Percentiles rank a stretch among this genome's conserved stretches.
Evolutionary conservation across 2,329 filamentous ascomycete species (phyloP).

Genomic region (Calonectria montana): DNA sequence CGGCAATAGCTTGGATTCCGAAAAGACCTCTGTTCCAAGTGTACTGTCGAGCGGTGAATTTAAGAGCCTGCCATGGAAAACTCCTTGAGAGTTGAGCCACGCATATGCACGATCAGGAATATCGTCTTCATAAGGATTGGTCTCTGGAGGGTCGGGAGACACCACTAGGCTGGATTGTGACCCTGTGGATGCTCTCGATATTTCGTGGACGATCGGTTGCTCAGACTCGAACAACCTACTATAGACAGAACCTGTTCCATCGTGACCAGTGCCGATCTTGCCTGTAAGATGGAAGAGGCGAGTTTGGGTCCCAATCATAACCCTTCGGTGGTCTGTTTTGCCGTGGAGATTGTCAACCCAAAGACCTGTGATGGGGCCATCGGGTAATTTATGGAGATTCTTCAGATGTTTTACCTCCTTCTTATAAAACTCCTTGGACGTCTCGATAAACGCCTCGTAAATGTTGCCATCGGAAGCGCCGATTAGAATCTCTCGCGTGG

Average conservation of each 20-base stretch:
- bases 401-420: slow-evolving; percentile 95
- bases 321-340: slow-evolving; percentile 77
- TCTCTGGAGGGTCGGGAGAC: slow-evolving; percentile 77
- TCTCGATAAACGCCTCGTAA: slow-evolving; percentile 95
- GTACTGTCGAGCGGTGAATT: slow-evolving; percentile 68
- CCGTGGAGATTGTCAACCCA: slow-evolving; percentile 82
- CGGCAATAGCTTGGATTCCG: slow-evolving; percentile 81
- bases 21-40: slow-evolving; percentile 80
- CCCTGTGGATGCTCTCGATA: slow-evolving; percentile 66
- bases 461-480: slow-evolving; percentile 94
- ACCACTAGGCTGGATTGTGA: slow-evolving; percentile 75
- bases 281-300: slow-evolving; percentile 86
- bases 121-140: slow-evolving; percentile 65
- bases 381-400: slow-evolving; percentile 82
- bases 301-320: slow-evolving; percentile 83
- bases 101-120: slow-evolving; percentile 83
- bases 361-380: slow-evolving; percentile 85
- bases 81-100: slow-evolving; percentile 89
- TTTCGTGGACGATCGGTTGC: slow-evolving; percentile 80
- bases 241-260: slow-evolving; percentile 88
- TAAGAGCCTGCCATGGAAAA: slow-evolving; percentile 86
- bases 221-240: slow-evolving; percentile 89
- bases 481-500: slow-evolving; percentile 92
- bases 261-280: slow-evolving; percentile 78
- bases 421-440: slow-evolving; percentile 92